Evolutionary conservation across 305 asterid species (phyloP).

Genomic region (Fraxinus platypoda): DNA sequence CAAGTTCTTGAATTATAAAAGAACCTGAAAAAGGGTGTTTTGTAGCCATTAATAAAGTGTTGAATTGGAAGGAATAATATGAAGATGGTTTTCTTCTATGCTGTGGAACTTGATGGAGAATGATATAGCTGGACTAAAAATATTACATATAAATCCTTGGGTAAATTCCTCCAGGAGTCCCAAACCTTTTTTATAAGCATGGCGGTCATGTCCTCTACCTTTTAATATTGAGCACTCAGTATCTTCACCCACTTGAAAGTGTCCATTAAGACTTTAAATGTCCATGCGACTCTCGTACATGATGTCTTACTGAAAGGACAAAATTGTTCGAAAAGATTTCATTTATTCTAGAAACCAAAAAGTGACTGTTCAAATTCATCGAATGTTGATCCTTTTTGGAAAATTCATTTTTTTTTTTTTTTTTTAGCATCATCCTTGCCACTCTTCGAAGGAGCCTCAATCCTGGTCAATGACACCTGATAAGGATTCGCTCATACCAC

Average conservation of each 20-base stretch:
- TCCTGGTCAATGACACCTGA: background rate
- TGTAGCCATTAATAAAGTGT: slow-evolving; percentile 33
- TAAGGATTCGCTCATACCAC: no score
- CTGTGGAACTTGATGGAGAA: slow-evolving; percentile 26
- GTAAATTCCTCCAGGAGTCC: background rate
- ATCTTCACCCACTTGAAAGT: background rate
- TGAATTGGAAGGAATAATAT: background rate
- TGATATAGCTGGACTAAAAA: slow-evolving; percentile 12
- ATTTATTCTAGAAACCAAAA: background rate
- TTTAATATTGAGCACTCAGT: background rate
- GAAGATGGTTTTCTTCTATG: slow-evolving; percentile 11
- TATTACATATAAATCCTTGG: background rate
- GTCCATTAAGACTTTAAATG: no score
- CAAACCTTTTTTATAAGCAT: background rate
- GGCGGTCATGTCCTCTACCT: background rate
- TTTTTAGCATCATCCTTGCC: background rate
- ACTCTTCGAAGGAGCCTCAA: background rate
- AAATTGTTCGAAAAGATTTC: background rate
- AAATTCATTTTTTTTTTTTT: no score
- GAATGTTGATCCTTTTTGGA: background rate
- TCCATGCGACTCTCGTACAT: background rate
- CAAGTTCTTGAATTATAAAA: background rate
- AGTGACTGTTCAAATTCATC: background rate
- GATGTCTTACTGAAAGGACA: background rate
- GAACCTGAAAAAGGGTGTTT: slow-evolving; percentile 21